phyloP scores from a whole-genome alignment of 495 filamentous ascomycete species.

The Beverwykella pulmonaria region DNA sequence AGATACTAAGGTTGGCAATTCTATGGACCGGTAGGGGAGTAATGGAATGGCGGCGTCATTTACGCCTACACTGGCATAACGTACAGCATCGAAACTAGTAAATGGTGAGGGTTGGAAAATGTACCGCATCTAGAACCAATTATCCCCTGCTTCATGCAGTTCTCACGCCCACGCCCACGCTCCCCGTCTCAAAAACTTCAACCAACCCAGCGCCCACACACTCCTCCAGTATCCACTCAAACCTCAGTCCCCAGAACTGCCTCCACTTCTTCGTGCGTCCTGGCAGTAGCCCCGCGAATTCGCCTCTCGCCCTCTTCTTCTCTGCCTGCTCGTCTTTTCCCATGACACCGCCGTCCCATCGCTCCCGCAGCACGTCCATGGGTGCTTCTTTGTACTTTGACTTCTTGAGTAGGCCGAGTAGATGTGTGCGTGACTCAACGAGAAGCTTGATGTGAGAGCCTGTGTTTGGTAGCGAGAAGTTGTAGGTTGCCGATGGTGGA shows the following conservation, averaged over 20 bases:
- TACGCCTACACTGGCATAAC: too few species aligned
- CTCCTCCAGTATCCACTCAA: conserved; percentile 78
- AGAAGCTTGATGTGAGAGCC: conserved; percentile 76
- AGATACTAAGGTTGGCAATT: too few species aligned
- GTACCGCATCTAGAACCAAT: too few species aligned
- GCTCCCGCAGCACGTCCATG: conserved; percentile 66
- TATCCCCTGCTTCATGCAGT: conserved; percentile 35
- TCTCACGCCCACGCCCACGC: conserved; percentile 73
- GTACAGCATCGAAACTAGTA: too few species aligned
- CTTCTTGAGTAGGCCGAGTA: conserved; percentile 67
- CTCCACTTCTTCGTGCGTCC: conserved; percentile 83
- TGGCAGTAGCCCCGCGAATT: conserved; percentile 70
- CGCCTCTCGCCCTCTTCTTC: conserved; percentile 67
- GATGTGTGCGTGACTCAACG: conserved; percentile 63
- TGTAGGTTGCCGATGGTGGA: conserved; percentile 44
- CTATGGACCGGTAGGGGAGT: too few species aligned
- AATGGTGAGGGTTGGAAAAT: too few species aligned
- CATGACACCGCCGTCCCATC: conserved; percentile 78
- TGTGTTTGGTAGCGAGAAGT: conserved; percentile 71
- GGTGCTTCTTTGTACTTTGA: conserved; percentile 65
- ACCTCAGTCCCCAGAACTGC: conserved; percentile 72
- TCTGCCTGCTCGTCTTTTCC: conserved; percentile 58
- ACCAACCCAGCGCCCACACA: conserved; percentile 77
- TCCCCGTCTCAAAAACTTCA: conserved; percentile 83
- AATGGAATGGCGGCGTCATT: too few species aligned